Evolutionary conservation across 1,139 yeast species (phyloP).

Genomic region (Arxiozyma telluris): DNA sequence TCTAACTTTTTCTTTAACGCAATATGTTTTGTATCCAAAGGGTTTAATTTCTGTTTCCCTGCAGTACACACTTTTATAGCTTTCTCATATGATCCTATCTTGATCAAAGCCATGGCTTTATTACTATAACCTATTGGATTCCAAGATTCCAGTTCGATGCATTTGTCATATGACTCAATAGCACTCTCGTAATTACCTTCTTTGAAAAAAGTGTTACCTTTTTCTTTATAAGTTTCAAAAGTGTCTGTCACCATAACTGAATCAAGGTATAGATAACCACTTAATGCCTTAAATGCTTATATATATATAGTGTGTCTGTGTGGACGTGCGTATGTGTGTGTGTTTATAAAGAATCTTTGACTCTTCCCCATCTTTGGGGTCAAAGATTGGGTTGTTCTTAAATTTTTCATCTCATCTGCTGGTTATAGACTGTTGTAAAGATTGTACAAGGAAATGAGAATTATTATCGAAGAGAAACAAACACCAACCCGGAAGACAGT

Average conservation of each 20-base stretch:
- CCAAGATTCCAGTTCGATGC: constrained; percentile 46
- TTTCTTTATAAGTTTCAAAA: constrained; percentile 27
- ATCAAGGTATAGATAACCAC: neutral
- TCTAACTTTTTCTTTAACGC: constrained; percentile 38
- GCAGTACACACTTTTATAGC: constrained; percentile 54
- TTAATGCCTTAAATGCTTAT: neutral
- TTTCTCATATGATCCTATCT: constrained; percentile 43
- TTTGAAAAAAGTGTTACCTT: constrained; percentile 64
- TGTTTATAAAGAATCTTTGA: too few species aligned
- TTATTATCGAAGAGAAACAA: too few species aligned
- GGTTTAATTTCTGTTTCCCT: constrained; percentile 39
- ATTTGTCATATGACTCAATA: constrained; percentile 52
- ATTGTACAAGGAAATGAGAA: too few species aligned
- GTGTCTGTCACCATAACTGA: neutral
- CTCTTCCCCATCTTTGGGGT: neutral
- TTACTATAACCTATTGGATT: constrained; percentile 69
- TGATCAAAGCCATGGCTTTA: constrained; percentile 64
- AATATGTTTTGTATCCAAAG: constrained; percentile 26
- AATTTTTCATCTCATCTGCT: too few species aligned
- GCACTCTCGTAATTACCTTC: constrained; percentile 49
- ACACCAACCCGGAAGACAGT: neutral
- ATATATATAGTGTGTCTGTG: too few species aligned
- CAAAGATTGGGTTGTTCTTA: neutral
- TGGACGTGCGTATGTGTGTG: neutral
- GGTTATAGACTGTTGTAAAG: too few species aligned